phyloP scores from a whole-genome alignment of 1,284 basidiomycete genomes.

The Sutorius eximius region DNA sequence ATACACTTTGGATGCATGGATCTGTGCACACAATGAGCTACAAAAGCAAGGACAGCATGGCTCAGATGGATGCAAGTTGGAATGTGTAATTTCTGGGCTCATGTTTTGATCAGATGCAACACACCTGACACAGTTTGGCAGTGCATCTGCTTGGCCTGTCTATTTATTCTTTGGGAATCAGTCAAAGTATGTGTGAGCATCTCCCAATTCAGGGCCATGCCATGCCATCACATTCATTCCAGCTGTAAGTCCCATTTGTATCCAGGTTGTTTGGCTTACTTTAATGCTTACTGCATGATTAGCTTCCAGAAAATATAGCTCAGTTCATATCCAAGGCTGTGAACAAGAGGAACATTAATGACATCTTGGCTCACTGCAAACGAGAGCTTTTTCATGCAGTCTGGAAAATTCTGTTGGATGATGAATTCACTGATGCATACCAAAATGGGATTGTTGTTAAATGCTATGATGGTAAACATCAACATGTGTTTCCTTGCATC shows the following conservation, averaged over 20 bases:
- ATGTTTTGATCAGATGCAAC: not conserved
- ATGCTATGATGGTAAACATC: too few species aligned
- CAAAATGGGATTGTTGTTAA: too few species aligned
- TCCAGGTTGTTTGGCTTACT: not conserved
- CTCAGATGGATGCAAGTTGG: not conserved
- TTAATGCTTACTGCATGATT: not conserved
- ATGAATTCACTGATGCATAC: too few species aligned
- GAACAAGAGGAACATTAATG: too few species aligned
- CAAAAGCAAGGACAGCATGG: constrained; percentile 11
- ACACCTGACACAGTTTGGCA: not conserved
- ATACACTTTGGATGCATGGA: constrained; percentile 18
- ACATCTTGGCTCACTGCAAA: too few species aligned
- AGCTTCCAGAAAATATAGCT: not conserved
- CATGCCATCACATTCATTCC: constrained; percentile 40
- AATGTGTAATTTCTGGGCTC: not conserved
- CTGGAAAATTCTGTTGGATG: too few species aligned
- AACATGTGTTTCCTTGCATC: too few species aligned
- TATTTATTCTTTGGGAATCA: not conserved
- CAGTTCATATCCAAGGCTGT: not conserved
- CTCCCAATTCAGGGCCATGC: constrained; percentile 23
- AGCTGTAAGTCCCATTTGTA: constrained; percentile 20
- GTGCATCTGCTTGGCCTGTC: not conserved
- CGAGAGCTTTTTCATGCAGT: too few species aligned
- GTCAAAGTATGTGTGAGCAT: constrained; percentile 7
- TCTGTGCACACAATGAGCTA: constrained; percentile 20